Evolutionary conservation across 257 asterid genomes (phyloP).

Genomic region (Solanum ossicruentum): DNA sequence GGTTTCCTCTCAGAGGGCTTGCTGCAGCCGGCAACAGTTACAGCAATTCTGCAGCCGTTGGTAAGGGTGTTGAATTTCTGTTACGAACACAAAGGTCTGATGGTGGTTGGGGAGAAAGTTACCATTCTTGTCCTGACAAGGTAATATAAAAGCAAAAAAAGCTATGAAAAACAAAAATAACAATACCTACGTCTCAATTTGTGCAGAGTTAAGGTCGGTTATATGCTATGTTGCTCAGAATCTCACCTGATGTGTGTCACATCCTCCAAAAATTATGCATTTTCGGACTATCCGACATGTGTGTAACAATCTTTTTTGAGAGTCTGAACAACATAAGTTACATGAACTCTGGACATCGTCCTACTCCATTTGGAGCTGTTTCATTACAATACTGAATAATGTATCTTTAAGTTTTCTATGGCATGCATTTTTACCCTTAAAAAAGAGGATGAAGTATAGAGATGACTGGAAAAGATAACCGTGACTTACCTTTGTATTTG

Average conservation of each 20-base stretch:
- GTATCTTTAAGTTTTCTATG: not conserved
- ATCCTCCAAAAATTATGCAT: not conserved
- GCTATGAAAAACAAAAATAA: not conserved
- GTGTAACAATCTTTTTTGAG: not conserved
- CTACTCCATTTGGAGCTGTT: not conserved
- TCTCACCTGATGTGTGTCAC: not conserved
- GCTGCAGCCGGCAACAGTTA: conserved; percentile 48
- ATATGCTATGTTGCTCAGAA: not conserved
- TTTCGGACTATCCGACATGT: not conserved
- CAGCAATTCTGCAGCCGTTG: conserved; percentile 29
- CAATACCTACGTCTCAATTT: not conserved
- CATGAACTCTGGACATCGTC: not conserved
- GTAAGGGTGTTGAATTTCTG: conserved; percentile 49
- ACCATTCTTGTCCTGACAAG: conserved; percentile 50
- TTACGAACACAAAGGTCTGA: conserved; percentile 41
- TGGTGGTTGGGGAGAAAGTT: conserved; percentile 96
- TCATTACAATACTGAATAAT: not conserved
- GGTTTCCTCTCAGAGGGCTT: conserved; percentile 74
- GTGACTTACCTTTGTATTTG: not conserved
- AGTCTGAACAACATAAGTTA: not conserved
- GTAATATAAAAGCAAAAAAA: not conserved
- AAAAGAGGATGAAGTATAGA: not conserved
- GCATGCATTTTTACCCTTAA: not conserved
- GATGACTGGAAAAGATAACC: not conserved
- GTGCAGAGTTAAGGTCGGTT: not conserved